These are phyloP conservation scores for Ochromonadaceae sp. DNA, from an alignment of 352 stramenopile species.

Conservation along the genomic window DNA sequence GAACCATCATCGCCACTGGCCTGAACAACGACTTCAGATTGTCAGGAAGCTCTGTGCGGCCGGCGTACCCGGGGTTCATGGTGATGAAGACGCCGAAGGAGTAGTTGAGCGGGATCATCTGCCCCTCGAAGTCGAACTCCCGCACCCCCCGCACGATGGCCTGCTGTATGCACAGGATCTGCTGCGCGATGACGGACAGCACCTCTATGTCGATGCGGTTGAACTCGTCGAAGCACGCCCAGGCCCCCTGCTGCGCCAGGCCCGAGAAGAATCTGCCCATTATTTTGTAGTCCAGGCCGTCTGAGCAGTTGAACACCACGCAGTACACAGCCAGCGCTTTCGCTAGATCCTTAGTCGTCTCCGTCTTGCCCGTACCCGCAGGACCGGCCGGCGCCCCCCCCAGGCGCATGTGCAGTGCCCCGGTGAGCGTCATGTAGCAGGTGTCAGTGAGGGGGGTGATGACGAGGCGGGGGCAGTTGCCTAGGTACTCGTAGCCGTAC, in stretches of 20 bases:
- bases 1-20: conserved; percentile 84
- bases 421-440: conserved; percentile 88
- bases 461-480: conserved; percentile 64
- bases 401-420: conserved; percentile 71
- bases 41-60: conserved; percentile 71
- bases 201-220: conserved; percentile 88
- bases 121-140: conserved; percentile 80
- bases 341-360: conserved; percentile 81
- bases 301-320: conserved; percentile 88
- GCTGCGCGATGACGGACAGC: conserved; percentile 82
- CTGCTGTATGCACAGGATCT: conserved; percentile 82
- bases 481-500: conserved; percentile 81
- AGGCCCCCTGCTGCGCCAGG: conserved; percentile 70
- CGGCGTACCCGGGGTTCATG: conserved; percentile 82
- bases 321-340: conserved; percentile 80
- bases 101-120: conserved; percentile 67
- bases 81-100: conserved; percentile 84
- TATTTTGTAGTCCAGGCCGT: conserved; percentile 87
- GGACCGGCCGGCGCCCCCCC: conserved; percentile 74
- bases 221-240: conserved; percentile 90
- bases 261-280: conserved; percentile 88
- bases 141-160: conserved; percentile 66
- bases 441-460: conserved; percentile 82
- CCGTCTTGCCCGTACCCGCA: conserved; percentile 77
- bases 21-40: conserved; percentile 81